Base-by-base conservation (phyloP, 2,329 filamentous ascomycete species). In the Leptographium procerum region DNA sequence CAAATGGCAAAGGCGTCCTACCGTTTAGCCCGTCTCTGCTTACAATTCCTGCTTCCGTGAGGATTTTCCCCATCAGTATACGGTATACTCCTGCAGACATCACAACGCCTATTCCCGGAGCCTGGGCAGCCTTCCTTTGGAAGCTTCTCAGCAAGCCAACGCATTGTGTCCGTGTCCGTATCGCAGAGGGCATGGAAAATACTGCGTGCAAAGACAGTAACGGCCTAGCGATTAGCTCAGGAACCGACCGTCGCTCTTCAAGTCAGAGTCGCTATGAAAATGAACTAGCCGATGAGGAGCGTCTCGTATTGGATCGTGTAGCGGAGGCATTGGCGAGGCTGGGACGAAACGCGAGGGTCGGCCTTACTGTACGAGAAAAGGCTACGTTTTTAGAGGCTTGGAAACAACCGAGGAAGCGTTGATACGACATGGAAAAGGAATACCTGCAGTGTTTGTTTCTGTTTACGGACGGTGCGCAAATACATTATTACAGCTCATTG, bases 21-120 rank as follows among this genome's bases (percentile, higher is more conserved):
- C 88, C 90, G 1, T 83, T 96, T 58, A 89, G 87, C 61, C 89
- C 88, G 0, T 86, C 85, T 55, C 77, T 99, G 1, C 75, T 94
- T 3, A 80, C 84, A 19, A 82, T 83, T 0, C 83, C 86, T 0
- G 70, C 82, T 7, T 77, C 80, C 57, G 85, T 85, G 10, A 87
- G 86, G 68, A 89, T 99, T 64, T 97, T 95, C 73, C 91, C 94
- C 1, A 81, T 99, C 61, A 95, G 87, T 70, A 77, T 99, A 62
- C 85, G 91, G 56, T 99, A 97, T 71, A 88, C 89, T 0, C 88
- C 92, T 0, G 81, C 87, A 5, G 91, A 97, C 69, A 85, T 97
- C 60, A 95, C 92, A 0, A 96, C 94, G 0, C 92, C 94, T 0
- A 76, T 99, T 0, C 91, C 94, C 0, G 84, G 86, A 14, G 79